A percentile compares a stretch with the other conserved stretches of the same genome.
Conservation (phyloP, 2,329 filamentous ascomycete genomes). For the Stemphylium lycopersici region DNA sequence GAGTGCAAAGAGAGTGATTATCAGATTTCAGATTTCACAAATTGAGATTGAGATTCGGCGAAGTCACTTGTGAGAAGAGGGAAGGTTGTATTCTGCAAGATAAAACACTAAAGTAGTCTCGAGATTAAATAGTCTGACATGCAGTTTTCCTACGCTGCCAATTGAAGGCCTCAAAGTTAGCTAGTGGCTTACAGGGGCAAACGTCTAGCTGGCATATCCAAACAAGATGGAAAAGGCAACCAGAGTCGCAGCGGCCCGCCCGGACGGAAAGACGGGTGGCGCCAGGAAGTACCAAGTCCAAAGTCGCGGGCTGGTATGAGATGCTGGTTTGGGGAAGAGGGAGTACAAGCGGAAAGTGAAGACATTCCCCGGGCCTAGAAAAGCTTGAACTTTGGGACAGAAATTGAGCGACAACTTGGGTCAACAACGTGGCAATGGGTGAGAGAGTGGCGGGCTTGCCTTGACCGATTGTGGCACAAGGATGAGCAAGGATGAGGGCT, state of each 20-base stretch:
- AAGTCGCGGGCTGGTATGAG: constrained; percentile 33
- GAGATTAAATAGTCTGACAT: constrained; percentile 37
- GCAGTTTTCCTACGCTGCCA: constrained; percentile 10
- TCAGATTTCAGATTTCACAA: not conserved
- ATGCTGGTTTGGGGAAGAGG: constrained; percentile 25
- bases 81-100: constrained; percentile 4
- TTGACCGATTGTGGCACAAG: constrained; percentile 23
- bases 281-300: constrained; percentile 31
- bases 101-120: constrained; percentile 28
- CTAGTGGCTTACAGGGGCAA: constrained; percentile 27
- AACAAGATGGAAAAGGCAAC: constrained; percentile 32
- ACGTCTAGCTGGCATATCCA: constrained; percentile 35
- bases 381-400: constrained; percentile 15
- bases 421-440: constrained; percentile 39
- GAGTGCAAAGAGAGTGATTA: not conserved
- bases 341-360: constrained; percentile 26
- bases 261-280: constrained; percentile 44
- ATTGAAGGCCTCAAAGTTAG: constrained; percentile 1
- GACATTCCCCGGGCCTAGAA: constrained; percentile 20
- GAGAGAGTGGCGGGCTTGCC: constrained; percentile 18
- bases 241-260: constrained; percentile 44
- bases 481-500: constrained; percentile 23
- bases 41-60: not conserved
- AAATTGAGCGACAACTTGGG: constrained; percentile 10
- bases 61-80: not conserved